A percentile compares a stretch with the other conserved stretches of the same genome.
phyloP scores from a whole-genome alignment of 257 asterid genomes.

The Solanum virginianum region DNA sequence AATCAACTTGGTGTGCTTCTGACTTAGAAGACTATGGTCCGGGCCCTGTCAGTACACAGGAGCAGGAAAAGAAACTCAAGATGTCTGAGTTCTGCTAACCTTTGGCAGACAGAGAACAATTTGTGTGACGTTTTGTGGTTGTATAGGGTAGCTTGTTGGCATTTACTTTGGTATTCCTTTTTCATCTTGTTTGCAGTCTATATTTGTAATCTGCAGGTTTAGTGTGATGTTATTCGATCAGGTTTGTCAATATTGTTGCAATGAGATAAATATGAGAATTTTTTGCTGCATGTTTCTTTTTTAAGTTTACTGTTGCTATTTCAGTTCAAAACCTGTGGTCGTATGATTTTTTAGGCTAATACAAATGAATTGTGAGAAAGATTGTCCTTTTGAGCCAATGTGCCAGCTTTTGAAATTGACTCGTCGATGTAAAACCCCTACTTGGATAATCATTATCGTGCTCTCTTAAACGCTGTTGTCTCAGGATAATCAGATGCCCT shows the following conservation, averaged over 20 bases:
- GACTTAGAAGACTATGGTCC: conserved; percentile 59
- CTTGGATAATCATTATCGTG: neutral
- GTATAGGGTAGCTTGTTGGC: conserved; percentile 71
- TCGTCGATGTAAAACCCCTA: neutral
- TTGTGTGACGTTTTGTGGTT: conserved; percentile 47
- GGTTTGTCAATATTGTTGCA: conserved; percentile 61
- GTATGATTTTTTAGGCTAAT: neutral
- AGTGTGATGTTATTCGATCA: conserved; percentile 64
- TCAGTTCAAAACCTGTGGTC: neutral
- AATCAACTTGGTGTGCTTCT: conserved; percentile 44
- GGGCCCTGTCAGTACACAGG: conserved; percentile 32
- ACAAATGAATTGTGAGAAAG: neutral
- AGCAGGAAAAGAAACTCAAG: conserved; percentile 30
- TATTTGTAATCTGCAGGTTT: conserved; percentile 68
- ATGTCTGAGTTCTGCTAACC: conserved; percentile 56
- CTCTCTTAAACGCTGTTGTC: neutral
- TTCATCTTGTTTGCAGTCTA: conserved; percentile 50
- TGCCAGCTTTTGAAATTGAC: neutral
- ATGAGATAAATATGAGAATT: conserved; percentile 12
- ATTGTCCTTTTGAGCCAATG: neutral
- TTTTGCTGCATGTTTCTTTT: neutral
- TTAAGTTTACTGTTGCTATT: neutral
- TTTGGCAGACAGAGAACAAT: conserved; percentile 38
- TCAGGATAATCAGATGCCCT: neutral
- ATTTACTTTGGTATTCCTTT: conserved; percentile 23